A percentile compares a stretch with the other conserved stretches of the same genome.
Evolutionary conservation across 2,329 filamentous ascomycete genomes (phyloP).

Genomic region (Paecilomyces formosus): DNA sequence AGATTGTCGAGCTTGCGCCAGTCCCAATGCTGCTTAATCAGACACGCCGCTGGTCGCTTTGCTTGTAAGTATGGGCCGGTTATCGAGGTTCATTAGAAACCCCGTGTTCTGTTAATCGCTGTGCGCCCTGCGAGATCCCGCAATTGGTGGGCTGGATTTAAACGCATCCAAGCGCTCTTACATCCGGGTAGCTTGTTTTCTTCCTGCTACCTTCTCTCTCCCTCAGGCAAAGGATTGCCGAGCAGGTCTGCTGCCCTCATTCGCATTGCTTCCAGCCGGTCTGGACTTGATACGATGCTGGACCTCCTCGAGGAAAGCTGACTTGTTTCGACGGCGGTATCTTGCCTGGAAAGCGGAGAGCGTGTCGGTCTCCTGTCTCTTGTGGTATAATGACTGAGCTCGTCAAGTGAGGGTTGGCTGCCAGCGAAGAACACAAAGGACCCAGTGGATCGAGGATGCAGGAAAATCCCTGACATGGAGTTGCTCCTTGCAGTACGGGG

Average conservation of each 20-base stretch:
- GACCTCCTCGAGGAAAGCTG: not conserved
- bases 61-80: not conserved
- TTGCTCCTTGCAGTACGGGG: not conserved
- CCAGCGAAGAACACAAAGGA: not conserved
- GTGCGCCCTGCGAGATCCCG: not conserved
- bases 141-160: not conserved
- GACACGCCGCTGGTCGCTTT: not conserved
- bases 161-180: conserved; percentile 4
- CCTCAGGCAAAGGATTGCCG: conserved; percentile 7
- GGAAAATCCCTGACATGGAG: not conserved
- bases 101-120: not conserved
- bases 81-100: not conserved
- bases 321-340: not conserved
- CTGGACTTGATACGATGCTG: not conserved
- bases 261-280: conserved; percentile 7
- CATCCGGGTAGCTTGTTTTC: conserved; percentile 12
- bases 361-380: not conserved
- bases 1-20: not conserved
- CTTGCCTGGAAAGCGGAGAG: not conserved
- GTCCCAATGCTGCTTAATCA: not conserved
- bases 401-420: not conserved
- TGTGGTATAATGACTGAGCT: not conserved
- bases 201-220: conserved; percentile 11
- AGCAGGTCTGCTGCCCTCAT: conserved; percentile 5
- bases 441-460: not conserved